Evolutionary conservation across 2,329 filamentous ascomycete genomes (phyloP).

Genomic region (Trichoderma gracile): DNA sequence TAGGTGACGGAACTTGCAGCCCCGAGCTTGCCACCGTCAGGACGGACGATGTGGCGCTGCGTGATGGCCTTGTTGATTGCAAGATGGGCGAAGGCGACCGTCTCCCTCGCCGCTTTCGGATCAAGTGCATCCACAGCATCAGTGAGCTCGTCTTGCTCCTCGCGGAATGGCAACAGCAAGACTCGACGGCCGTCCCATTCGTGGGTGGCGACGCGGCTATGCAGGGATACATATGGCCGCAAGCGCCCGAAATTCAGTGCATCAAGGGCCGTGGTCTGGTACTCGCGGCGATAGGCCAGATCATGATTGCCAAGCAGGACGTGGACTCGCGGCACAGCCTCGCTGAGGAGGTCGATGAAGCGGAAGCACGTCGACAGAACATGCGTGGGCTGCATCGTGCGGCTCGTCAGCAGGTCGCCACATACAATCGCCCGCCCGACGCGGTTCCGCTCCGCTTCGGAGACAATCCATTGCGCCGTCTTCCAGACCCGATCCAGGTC

Average conservation of each 20-base stretch:
- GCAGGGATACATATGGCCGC: slow-evolving; percentile 27
- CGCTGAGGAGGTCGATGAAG: slow-evolving; percentile 29
- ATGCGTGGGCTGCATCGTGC: slow-evolving; percentile 28
- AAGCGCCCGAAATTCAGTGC: slow-evolving; percentile 29
- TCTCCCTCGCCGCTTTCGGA: slow-evolving; percentile 25
- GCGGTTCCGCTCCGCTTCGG: slow-evolving; percentile 27
- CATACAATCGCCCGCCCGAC: slow-evolving; percentile 29
- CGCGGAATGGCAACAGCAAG: slow-evolving; percentile 30
- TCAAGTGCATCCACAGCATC: slow-evolving; percentile 27
- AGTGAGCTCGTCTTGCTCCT: slow-evolving; percentile 30
- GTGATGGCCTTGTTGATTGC: slow-evolving; percentile 32
- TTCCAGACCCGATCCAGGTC: slow-evolving; percentile 28
- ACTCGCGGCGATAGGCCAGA: slow-evolving; percentile 32
- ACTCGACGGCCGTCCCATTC: slow-evolving; percentile 31
- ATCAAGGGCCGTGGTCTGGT: slow-evolving; percentile 31
- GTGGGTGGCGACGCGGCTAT: slow-evolving; percentile 25
- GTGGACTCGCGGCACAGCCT: slow-evolving; percentile 28
- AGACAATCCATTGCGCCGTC: slow-evolving; percentile 31
- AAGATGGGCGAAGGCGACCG: slow-evolving; percentile 32
- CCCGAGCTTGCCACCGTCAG: slow-evolving; percentile 8
- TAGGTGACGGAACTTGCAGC: slow-evolving; percentile 21
- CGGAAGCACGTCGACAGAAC: slow-evolving; percentile 29
- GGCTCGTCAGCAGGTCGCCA: slow-evolving; percentile 31
- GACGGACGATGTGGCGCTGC: slow-evolving; percentile 24
- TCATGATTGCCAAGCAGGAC: slow-evolving; percentile 33